Evolutionary conservation across 2,329 filamentous ascomycete species (phyloP).

Genomic region (Blumeria hordei): DNA sequence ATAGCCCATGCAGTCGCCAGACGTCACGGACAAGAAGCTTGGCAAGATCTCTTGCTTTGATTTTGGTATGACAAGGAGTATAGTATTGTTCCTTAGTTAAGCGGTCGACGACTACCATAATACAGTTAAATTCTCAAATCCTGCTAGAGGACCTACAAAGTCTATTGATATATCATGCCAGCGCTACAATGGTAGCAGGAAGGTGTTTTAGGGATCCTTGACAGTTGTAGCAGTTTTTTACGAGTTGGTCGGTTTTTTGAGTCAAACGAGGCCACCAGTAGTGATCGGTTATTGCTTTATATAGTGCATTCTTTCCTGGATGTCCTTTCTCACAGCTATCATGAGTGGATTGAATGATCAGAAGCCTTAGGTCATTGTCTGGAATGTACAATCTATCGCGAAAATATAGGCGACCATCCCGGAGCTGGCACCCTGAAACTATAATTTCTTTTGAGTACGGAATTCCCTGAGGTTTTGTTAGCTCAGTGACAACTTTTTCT

Average conservation of each 20-base stretch:
- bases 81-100: background rate
- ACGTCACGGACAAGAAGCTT: constrained; percentile 1
- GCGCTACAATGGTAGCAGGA: background rate
- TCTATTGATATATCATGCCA: background rate
- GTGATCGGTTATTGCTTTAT: no score
- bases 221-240: background rate
- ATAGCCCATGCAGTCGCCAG: constrained; percentile 1
- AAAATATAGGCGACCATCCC: background rate
- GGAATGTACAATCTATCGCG: background rate
- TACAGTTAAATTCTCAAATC: background rate
- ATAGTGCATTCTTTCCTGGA: no score
- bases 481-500: background rate
- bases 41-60: background rate
- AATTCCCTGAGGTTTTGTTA: background rate
- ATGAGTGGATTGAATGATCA: no score
- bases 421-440: background rate
- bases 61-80: background rate
- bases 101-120: background rate
- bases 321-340: no score
- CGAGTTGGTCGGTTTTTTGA: background rate
- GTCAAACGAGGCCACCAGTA: background rate
- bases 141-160: background rate
- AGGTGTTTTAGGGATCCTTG: background rate
- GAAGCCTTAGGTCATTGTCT: no score
- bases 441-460: no score